Base-by-base conservation (phyloP, 768 basidiomycete genomes). In the Boletellus sp. region DNA sequence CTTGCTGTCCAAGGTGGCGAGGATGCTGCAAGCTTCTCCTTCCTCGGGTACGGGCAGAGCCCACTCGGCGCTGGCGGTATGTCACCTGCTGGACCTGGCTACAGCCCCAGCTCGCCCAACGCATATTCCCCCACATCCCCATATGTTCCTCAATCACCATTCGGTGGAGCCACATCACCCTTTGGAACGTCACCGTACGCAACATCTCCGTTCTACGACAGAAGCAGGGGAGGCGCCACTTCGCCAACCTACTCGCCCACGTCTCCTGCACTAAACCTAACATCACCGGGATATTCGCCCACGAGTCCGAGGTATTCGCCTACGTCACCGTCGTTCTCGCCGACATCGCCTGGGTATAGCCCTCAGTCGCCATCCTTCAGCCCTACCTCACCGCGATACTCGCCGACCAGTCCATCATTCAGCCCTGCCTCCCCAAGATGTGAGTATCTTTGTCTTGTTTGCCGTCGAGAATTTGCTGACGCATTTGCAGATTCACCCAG, bases 341-440 rank as follows among this genome's bases (percentile, higher is more conserved):
- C 89, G 0, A 88, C 90, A 0, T 89, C 87, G 5, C 90, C 90
- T 8, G 79, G 83, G 23, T 92, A 89, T 67, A 90, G 87, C 53
- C 93, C 92, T 0, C 87, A 92, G 52, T 92, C 90, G 1, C 94
- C 94, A 9, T 87, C 88, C 13, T 95, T 90, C 72, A 87, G 84
- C 53, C 94, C 92, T 1, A 91, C 92, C 11, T 93, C 90, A 3
- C 94, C 91, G 13, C 79, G 86, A 2, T 92, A 91, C 64, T 92
- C 90, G 11, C 92, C 92, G 2, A 87, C 91, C 26, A 90, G 87
- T 62, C 93, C 94, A 0, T 90, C 87, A 0, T 95, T 93, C 75
- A 91, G 88, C 56, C 91, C 91, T 20, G 84, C 90, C n/a, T 92
- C 90, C n/a, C 94, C 92, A 11, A 78, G 87, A 66, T 90, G 87